A percentile compares a stretch with the other conserved stretches of the same genome.
Conservation (phyloP, 2,329 filamentous ascomycete species). For the Phialophora expanda region DNA sequence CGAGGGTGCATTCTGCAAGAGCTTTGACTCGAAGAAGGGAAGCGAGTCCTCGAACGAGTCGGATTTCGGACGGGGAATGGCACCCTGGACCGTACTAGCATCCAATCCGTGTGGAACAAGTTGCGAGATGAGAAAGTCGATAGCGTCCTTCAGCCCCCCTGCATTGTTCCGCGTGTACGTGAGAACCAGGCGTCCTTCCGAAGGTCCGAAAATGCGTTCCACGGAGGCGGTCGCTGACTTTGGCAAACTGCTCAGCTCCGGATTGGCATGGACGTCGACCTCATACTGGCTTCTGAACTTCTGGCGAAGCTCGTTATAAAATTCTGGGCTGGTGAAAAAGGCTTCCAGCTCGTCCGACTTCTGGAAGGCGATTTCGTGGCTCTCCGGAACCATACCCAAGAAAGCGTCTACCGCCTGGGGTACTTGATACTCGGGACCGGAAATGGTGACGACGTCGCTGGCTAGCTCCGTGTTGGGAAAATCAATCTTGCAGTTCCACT, state of each 20-base stretch:
- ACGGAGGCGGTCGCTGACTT: constrained; percentile 42
- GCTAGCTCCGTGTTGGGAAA: constrained; percentile 98
- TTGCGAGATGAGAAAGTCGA: constrained; percentile 87
- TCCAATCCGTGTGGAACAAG: constrained; percentile 91
- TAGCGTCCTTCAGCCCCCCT: constrained; percentile 90
- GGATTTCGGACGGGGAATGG: constrained; percentile 97
- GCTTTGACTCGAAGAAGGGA: constrained; percentile 95
- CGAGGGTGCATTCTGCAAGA: constrained; percentile 88
- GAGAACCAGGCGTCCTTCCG: constrained; percentile 67
- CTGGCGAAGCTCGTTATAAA: constrained; percentile 75
- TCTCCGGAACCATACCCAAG: constrained; percentile 96
- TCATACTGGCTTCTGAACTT: constrained; percentile 92
- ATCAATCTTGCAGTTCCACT: constrained; percentile 99
- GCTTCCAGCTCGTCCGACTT: constrained; percentile 76
- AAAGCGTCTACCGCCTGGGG: constrained; percentile 96
- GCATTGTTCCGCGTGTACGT: constrained; percentile 96
- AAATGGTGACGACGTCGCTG: constrained; percentile 93
- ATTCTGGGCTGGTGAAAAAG: constrained; percentile 81
- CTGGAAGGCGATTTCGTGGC: constrained; percentile 85
- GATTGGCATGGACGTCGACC: constrained; percentile 77
- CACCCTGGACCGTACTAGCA: constrained; percentile 81
- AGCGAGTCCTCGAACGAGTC: constrained; percentile 98
- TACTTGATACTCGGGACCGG: constrained; percentile 96
- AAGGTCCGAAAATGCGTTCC: constrained; percentile 53
- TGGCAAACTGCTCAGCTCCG: constrained; percentile 43